phyloP scores from a whole-genome alignment of 345 rosid genomes.

The Brassica juncea region DNA sequence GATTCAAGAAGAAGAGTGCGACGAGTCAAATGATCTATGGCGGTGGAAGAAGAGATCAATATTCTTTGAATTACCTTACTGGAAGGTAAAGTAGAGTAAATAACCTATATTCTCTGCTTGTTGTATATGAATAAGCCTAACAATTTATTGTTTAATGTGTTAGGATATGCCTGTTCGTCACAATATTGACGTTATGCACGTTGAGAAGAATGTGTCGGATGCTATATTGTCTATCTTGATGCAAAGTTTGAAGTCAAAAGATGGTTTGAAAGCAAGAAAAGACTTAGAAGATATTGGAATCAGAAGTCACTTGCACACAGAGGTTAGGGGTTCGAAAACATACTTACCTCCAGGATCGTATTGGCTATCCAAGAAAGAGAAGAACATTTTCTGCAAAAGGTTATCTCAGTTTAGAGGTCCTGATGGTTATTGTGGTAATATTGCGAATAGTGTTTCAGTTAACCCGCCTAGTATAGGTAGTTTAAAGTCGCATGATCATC shows the following conservation, averaged over 20 bases:
- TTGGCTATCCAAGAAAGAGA: background rate
- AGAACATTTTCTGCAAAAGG: background rate
- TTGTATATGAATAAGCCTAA: background rate
- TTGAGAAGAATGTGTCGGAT: background rate
- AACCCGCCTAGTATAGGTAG: background rate
- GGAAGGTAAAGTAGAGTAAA: background rate
- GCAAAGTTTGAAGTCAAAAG: background rate
- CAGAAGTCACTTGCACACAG: background rate
- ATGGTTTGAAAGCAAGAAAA: background rate
- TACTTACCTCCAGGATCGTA: background rate
- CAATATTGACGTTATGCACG: background rate
- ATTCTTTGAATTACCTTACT: slow-evolving; percentile 2
- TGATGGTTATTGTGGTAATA: background rate
- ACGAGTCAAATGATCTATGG: background rate
- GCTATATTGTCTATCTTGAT: background rate
- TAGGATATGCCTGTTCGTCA: background rate
- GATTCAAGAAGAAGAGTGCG: slow-evolving; percentile 1
- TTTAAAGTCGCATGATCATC: background rate
- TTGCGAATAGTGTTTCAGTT: background rate
- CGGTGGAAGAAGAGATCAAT: background rate
- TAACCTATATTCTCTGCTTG: background rate
- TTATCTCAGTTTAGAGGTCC: background rate
- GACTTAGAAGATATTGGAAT: background rate
- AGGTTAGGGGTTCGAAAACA: background rate
- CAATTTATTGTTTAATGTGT: background rate